Evolutionary conservation across 2,329 filamentous ascomycete species (phyloP).

Genomic region (Alternaria sp.): DNA sequence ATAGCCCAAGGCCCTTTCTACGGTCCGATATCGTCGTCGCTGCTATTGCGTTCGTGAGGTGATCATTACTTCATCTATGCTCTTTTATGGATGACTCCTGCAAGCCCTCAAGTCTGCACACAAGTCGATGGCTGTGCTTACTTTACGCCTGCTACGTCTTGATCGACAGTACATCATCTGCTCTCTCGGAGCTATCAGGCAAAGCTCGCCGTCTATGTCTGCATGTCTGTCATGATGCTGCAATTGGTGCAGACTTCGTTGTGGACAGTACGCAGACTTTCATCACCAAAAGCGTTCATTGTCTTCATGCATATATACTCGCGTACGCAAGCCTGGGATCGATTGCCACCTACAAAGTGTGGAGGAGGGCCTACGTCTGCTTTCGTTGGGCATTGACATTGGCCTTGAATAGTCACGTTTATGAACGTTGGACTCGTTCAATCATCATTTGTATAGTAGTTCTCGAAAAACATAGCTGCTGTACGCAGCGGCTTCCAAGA

Average conservation of each 20-base stretch:
- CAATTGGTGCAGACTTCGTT: constrained; percentile 3
- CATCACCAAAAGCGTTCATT: constrained; percentile 18
- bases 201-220: background rate
- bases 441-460: constrained; percentile 19
- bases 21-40: constrained; percentile 8
- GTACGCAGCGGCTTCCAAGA: background rate
- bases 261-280: constrained; percentile 2
- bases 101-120: constrained; percentile 5
- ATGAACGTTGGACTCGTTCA: background rate
- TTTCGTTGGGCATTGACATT: background rate
- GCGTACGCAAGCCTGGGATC: background rate
- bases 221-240: constrained; percentile 6
- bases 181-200: constrained; percentile 2
- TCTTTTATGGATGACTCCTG: constrained; percentile 20
- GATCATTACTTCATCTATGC: constrained; percentile 22
- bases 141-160: constrained; percentile 1
- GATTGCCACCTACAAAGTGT: constrained; percentile 3
- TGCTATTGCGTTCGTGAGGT: constrained; percentile 25
- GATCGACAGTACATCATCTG: constrained; percentile 5
- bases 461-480: background rate
- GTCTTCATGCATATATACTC: constrained; percentile 15
- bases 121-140: constrained; percentile 2
- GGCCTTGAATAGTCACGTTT: background rate
- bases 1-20: constrained; percentile 11
- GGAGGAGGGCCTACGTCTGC: constrained; percentile 4